A percentile compares a stretch with the other conserved stretches of the same genome.
These are phyloP conservation scores for Ceratobasidium sp. DNA, from an alignment of 1,284 basidiomycete genomes.

Conservation along the genomic window DNA sequence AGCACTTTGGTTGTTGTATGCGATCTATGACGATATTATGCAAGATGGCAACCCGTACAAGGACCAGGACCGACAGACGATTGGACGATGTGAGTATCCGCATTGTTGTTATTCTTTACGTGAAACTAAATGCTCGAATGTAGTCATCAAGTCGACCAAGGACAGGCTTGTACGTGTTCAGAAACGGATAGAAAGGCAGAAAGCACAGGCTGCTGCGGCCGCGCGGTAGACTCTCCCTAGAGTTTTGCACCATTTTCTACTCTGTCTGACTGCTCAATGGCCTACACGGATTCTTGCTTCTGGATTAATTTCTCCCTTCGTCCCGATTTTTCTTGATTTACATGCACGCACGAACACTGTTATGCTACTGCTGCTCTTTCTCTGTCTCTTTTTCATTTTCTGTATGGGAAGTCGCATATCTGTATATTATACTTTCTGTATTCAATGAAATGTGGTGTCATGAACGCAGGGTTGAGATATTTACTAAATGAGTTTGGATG, in stretches of 20 bases:
- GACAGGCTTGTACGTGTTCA: slow-evolving; percentile 35
- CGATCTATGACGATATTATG: slow-evolving; percentile 89
- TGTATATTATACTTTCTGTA: slow-evolving; percentile 36
- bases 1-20: slow-evolving; percentile 90
- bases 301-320: background rate
- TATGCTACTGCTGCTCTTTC: background rate
- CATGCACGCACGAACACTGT: slow-evolving; percentile 17
- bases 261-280: background rate
- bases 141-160: slow-evolving; percentile 39
- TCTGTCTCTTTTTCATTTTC: background rate
- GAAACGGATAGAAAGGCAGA: slow-evolving; percentile 34
- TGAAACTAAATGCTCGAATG: background rate
- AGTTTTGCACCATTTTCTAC: background rate
- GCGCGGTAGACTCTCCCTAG: background rate
- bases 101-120: background rate
- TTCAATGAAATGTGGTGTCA: slow-evolving; percentile 16
- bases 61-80: slow-evolving; percentile 84
- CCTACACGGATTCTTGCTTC: background rate
- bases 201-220: slow-evolving; percentile 1
- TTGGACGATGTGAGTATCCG: slow-evolving; percentile 75
- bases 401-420: slow-evolving; percentile 6
- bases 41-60: slow-evolving; percentile 84
- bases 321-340: background rate
- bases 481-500: background rate
- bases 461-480: background rate